Evolutionary conservation across 2,329 filamentous ascomycete species (phyloP), one percentile per base, ranked within the genome.

Genomic region (Monilinia aucupariae): DNA sequence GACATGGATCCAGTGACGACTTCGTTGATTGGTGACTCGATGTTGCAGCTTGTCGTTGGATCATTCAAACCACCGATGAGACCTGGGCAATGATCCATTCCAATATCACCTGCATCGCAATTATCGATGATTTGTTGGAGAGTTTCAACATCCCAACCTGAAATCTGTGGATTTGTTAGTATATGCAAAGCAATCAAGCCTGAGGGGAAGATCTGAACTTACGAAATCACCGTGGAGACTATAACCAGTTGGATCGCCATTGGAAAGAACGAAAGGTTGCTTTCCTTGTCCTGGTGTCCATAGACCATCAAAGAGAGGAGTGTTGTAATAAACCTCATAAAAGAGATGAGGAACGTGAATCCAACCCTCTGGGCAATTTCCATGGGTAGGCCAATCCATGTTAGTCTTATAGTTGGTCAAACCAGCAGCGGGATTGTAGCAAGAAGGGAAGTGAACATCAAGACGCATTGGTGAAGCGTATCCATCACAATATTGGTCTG

Each of bases 381-480:
- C 78, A 63, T 92, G 80, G 70, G 85, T 83, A 1, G 91, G 90
- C 75, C 91, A 97, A 5, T 87, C 86, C 68, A 96, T 83, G 74
- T 96, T 85, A 39, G 79, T 80, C 67, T 80, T 78, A 76, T 87
- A 83, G 71, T 86, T 78, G 0, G 69, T 54, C 5, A 82, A 78
- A 17, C 66, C 68, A 25, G 61, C 85, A 68, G 84, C 81, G 58
- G 90, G 90, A 71, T 94, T 90, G 86, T 91, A 94, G 82, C 91
- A 96, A 4, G 89, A 92, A 2, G 91, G 90, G 78, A 96, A 96
- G 82, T 90, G 90, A 66, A 96, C 77, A 76, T 96, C 92, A 51
- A 92, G 80, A 61, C 92, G 88, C 55, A 96, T 79, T 64, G 85
- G 85, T 59, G 85, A 86, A 67, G 79, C 80, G 62, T 76, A 79